Conservation (phyloP, 1,139 yeast genomes). For the Candida tetrigidarum region DNA sequence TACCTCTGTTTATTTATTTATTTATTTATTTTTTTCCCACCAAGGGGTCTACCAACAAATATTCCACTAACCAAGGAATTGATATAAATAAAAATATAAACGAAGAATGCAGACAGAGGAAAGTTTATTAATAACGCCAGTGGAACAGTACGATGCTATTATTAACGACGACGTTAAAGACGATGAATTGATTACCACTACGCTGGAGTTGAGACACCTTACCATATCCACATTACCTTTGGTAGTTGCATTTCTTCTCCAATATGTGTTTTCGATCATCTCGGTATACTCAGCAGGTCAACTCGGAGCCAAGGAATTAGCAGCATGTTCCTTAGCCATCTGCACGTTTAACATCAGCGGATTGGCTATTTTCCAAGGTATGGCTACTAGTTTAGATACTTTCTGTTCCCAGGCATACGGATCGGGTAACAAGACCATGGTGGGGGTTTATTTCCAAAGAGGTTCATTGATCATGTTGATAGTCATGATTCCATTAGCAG, state of each 20-base stretch:
- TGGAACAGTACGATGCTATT: conserved; percentile 24
- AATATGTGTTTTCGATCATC: conserved; percentile 51
- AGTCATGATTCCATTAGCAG: conserved; percentile 38
- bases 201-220: conserved; percentile 34
- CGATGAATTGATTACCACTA: conserved; percentile 11
- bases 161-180: conserved; percentile 14
- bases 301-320: conserved; percentile 48
- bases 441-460: conserved; percentile 45
- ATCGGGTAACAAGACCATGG: conserved; percentile 34
- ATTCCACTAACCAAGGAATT: no score
- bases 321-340: conserved; percentile 53
- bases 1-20: neutral
- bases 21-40: neutral
- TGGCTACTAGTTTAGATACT: conserved; percentile 59
- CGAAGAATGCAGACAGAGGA: conserved; percentile 34
- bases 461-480: conserved; percentile 40
- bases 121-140: conserved; percentile 32
- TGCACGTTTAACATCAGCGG: conserved; percentile 55
- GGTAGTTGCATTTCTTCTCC: conserved; percentile 52
- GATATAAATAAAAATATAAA: no score
- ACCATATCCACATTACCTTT: conserved; percentile 46
- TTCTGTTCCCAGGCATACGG: conserved; percentile 59
- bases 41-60: neutral
- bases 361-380: conserved; percentile 52
- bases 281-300: conserved; percentile 54